These are phyloP conservation scores for Apiotrichum sp. DNA, from an alignment of 1,284 basidiomycete species.

Conservation along the genomic window DNA sequence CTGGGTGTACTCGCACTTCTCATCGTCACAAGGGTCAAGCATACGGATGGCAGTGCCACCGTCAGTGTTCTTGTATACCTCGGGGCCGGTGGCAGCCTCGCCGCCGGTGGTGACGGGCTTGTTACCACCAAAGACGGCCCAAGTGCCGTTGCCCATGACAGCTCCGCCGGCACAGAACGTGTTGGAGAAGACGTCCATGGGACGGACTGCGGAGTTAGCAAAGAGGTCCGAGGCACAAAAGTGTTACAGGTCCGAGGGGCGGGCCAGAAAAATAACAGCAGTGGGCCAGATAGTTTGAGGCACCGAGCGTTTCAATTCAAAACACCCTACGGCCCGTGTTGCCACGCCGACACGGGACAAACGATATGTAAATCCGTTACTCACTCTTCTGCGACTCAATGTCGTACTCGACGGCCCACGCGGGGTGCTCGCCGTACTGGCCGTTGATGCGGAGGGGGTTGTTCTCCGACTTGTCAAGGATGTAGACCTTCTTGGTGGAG, in stretches of 20 bases:
- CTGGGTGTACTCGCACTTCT: slow-evolving; percentile 72
- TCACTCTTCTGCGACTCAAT: slow-evolving; percentile 45
- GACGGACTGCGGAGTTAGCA: too few species aligned
- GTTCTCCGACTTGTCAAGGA: slow-evolving; percentile 50
- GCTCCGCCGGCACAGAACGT: slow-evolving; percentile 61
- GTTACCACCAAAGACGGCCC: slow-evolving; percentile 54
- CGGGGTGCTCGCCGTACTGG: slow-evolving; percentile 38
- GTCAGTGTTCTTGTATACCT: slow-evolving; percentile 54
- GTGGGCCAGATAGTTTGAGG: too few species aligned
- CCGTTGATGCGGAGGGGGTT: slow-evolving; percentile 57
- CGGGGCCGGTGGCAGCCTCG: slow-evolving; percentile 32
- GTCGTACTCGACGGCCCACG: slow-evolving; percentile 51
- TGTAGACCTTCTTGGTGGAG: slow-evolving; percentile 50
- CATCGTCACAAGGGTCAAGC: slow-evolving; percentile 65
- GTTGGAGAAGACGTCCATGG: slow-evolving; percentile 72
- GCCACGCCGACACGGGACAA: too few species aligned
- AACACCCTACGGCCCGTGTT: too few species aligned
- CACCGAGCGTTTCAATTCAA: too few species aligned
- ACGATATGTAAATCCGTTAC: too few species aligned
- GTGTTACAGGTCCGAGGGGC: too few species aligned
- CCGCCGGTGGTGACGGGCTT: slow-evolving; percentile 51
- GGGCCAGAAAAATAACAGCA: too few species aligned
- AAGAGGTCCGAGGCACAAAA: too few species aligned
- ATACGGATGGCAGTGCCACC: slow-evolving; percentile 59
- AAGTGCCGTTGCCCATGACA: slow-evolving; percentile 52